phyloP scores from a whole-genome alignment of 1,284 basidiomycete species.

The Afroboletus lepidellus region DNA sequence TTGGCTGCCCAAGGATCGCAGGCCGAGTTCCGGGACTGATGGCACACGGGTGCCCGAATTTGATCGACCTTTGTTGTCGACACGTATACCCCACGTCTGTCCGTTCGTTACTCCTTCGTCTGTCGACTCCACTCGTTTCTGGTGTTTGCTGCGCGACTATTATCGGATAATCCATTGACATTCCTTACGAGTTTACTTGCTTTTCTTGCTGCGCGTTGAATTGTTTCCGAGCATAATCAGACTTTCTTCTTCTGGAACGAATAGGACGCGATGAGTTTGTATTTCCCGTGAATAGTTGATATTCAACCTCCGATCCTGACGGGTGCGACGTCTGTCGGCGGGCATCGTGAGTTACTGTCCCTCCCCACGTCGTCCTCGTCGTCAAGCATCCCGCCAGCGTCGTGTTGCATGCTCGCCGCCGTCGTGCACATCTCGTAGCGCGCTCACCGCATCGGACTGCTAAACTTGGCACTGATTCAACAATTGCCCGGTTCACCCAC shows the following conservation, averaged over 20 bases:
- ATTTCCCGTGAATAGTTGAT: conserved; percentile 8
- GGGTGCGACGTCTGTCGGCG: conserved; percentile 14
- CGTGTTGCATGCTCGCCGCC: conserved; percentile 16
- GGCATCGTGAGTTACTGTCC: not conserved
- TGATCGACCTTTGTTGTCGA: conserved; percentile 29
- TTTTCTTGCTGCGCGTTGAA: conserved; percentile 31
- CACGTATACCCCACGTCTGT: conserved; percentile 34
- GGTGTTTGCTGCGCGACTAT: conserved; percentile 36
- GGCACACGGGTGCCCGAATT: conserved; percentile 20
- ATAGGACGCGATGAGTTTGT: conserved; percentile 7
- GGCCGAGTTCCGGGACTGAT: conserved; percentile 58
- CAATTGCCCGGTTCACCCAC: conserved; percentile 2
- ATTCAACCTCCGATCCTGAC: conserved; percentile 33
- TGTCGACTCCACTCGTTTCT: conserved; percentile 33
- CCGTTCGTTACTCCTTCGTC: conserved; percentile 35
- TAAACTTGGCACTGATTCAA: conserved; percentile 19
- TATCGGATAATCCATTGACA: conserved; percentile 39
- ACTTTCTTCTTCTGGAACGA: conserved; percentile 19
- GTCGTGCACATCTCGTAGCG: conserved; percentile 14
- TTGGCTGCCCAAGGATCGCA: conserved; percentile 82
- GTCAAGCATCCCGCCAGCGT: not conserved
- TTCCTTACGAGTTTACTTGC: conserved; percentile 32
- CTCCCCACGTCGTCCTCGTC: conserved; percentile 3
- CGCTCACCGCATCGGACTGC: conserved; percentile 9
- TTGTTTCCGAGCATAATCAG: conserved; percentile 30